Base-by-base conservation (phyloP, 352 stramenopile genomes). In the Phytophthora tentaculata region DNA sequence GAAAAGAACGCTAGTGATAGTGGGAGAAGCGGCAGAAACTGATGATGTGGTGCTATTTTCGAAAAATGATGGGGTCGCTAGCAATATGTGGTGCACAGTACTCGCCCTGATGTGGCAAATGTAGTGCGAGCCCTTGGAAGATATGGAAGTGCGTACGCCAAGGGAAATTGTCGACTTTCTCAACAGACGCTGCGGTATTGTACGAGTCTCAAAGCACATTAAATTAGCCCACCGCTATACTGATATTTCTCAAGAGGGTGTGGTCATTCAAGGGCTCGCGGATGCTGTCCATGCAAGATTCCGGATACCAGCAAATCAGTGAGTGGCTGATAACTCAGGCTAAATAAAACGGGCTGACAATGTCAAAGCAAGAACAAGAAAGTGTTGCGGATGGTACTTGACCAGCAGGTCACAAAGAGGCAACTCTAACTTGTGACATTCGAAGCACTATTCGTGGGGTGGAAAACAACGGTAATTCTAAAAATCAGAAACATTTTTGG, bases 351-450 rank as follows among this genome's bases (percentile, higher is more conserved):
- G 47, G 41, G 6, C 2, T 62, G n/a, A 8, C 35, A 58, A 5
- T 65, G 58, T 22, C 37, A 53, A 9, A 65, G 58, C 16, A 65
- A 35, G 51, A 58, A 6, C 48, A 65, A 29, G 26, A 17, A 5
- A 48, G 24, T 35, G 48, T 61, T 13, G 37, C 58, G 1, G 24
- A 22, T 20, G 23, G 23, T n/a, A 48, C 49, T 8, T 59, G 32
- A 39, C 19, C 24, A 20, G 26, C 26, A 8, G 26, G n/a, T n/a
- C n/a, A n/a, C n/a, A n/a, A n/a, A n/a, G n/a, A n/a, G n/a, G n/a
- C n/a, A n/a, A n/a, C n/a, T n/a, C n/a, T n/a, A n/a, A n/a, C n/a
- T n/a, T n/a, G n/a, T n/a, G n/a, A n/a, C n/a, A n/a, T n/a, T n/a
- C n/a, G n/a, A n/a, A n/a, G n/a, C n/a, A n/a, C n/a, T n/a, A n/a